A percentile compares a stretch with the other conserved stretches of the same genome.
Evolutionary conservation across 1,284 basidiomycete species (phyloP).

Genomic region (Pseudozyma sp.): DNA sequence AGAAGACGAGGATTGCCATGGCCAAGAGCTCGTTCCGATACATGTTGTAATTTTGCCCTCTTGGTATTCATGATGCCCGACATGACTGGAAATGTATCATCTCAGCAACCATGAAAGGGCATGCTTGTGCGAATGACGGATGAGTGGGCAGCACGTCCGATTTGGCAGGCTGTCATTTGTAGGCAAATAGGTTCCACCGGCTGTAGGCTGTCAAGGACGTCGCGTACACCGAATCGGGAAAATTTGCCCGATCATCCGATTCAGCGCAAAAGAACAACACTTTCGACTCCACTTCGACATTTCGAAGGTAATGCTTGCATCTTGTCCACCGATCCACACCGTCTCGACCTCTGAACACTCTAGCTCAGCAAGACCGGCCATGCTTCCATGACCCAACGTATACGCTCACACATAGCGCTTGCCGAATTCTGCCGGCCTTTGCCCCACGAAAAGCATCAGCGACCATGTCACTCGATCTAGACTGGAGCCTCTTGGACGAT

Average conservation of each 20-base stretch:
- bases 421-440: not conserved
- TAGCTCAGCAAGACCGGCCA: not conserved
- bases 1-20: conserved; percentile 31
- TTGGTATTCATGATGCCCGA: not conserved
- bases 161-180: too few relatives aligned
- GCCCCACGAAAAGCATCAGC: not conserved
- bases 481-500: conserved; percentile 74
- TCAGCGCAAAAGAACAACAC: not conserved
- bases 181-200: too few relatives aligned
- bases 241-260: not conserved
- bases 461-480: conserved; percentile 71
- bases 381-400: not conserved
- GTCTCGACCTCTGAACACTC: too few relatives aligned
- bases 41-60: conserved; percentile 21
- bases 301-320: too few relatives aligned
- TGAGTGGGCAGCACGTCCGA: too few relatives aligned
- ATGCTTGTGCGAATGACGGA: too few relatives aligned
- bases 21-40: conserved; percentile 47
- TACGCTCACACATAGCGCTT: conserved; percentile 6
- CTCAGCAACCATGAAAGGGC: too few relatives aligned
- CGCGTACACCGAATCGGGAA: not conserved
- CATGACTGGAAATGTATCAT: too few relatives aligned
- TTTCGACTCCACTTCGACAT: not conserved
- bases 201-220: too few relatives aligned
- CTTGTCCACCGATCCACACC: too few relatives aligned